Percentiles rank a stretch among this genome's conserved stretches.
Conservation (phyloP, 176 grass and related monocot genomes). For the Aegilops umbellulata region DNA sequence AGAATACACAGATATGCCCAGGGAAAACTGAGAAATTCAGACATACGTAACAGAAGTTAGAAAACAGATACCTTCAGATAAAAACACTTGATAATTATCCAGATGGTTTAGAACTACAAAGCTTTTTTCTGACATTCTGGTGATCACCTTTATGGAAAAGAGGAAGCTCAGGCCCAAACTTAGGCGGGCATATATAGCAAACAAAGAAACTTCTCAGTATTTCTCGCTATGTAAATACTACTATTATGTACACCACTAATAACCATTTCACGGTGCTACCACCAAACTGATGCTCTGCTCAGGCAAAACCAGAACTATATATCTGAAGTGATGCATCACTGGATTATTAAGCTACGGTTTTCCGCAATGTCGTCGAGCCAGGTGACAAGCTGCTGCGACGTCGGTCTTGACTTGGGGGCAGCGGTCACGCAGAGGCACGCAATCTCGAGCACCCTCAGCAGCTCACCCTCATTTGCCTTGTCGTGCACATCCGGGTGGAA, state of each 20-base stretch:
- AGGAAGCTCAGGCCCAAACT: not conserved
- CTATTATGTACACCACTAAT: slow-evolving; percentile 64
- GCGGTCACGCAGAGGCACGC: slow-evolving; percentile 76
- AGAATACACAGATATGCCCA: too few relatives aligned
- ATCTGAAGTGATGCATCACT: not conserved
- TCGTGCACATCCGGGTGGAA: slow-evolving; percentile 64
- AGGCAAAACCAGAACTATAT: slow-evolving; percentile 20
- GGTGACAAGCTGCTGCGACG: slow-evolving; percentile 58
- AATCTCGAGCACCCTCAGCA: slow-evolving; percentile 69
- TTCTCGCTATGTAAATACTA: slow-evolving; percentile 40
- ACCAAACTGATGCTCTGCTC: slow-evolving; percentile 14
- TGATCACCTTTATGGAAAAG: slow-evolving; percentile 41
- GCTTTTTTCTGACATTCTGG: slow-evolving; percentile 10
- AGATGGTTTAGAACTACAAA: slow-evolving; percentile 15
- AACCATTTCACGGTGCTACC: slow-evolving; percentile 24
- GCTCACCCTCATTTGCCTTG: slow-evolving; percentile 39
- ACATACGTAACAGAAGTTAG: not conserved
- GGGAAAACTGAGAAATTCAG: not conserved
- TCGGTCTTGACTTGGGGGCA: slow-evolving; percentile 70
- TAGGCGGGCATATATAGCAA: slow-evolving; percentile 1
- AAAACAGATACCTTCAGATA: slow-evolving; percentile 4
- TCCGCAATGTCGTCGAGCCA: slow-evolving; percentile 73
- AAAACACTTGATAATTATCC: slow-evolving; percentile 8
- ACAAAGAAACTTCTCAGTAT: not conserved
- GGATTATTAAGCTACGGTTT: not conserved